A percentile compares a stretch with the other conserved stretches of the same genome.
phyloP scores from a whole-genome alignment of 2,329 filamentous ascomycete genomes.

The Colletotrichum tanaceti region DNA sequence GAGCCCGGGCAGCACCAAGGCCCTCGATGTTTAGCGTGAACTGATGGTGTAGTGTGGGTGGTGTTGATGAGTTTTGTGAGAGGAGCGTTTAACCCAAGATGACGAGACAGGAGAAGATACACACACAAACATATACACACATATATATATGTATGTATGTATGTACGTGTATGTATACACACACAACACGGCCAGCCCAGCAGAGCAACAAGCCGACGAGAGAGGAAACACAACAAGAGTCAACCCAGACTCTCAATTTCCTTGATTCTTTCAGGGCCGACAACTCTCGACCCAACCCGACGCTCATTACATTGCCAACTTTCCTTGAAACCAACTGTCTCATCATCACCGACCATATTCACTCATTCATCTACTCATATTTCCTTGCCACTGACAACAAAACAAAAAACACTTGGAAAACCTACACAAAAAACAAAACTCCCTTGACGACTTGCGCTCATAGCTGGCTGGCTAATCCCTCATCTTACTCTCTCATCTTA shows the following conservation, averaged over 20 bases:
- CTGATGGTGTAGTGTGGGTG: conserved; percentile 17
- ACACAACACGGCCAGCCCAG: conserved; percentile 27
- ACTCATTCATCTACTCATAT: conserved; percentile 46
- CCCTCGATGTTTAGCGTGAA: conserved; percentile 76
- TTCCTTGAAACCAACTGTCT: conserved; percentile 24
- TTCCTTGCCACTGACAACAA: conserved; percentile 47
- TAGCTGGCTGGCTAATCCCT: conserved; percentile 22
- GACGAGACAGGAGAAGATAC: background rate
- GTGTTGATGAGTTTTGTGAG: conserved; percentile 9
- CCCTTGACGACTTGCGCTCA: background rate
- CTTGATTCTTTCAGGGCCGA: background rate
- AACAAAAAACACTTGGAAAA: conserved; percentile 40
- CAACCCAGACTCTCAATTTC: conserved; percentile 21
- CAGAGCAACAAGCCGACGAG: conserved; percentile 26
- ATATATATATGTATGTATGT: no score
- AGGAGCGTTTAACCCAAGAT: conserved; percentile 13
- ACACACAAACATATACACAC: no score
- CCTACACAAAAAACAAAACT: background rate
- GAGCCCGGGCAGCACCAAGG: conserved; percentile 80
- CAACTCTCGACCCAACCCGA: conserved; percentile 11
- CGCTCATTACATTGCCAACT: conserved; percentile 33
- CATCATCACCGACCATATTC: conserved; percentile 47
- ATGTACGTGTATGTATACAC: no score
- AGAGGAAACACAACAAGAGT: conserved; percentile 20
- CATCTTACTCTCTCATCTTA: no score